These are phyloP conservation scores for Eimeria necatrix DNA, from an alignment of 169 alveolate species.

Conservation along the genomic window DNA sequence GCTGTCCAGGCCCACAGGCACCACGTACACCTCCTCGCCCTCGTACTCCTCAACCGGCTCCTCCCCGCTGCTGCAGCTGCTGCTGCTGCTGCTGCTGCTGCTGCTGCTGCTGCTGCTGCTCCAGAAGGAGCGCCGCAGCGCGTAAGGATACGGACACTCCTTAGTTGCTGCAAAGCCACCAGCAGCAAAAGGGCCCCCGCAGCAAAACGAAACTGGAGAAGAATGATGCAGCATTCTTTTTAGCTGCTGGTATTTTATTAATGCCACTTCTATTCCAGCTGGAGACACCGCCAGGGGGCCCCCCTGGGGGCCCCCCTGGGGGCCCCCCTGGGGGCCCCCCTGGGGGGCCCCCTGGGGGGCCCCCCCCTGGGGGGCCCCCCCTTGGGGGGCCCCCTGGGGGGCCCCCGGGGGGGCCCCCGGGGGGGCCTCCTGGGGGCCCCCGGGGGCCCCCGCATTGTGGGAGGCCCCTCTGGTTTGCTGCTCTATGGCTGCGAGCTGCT, in stretches of 20 bases:
- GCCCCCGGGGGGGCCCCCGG: too few species aligned
- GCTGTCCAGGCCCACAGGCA: not conserved
- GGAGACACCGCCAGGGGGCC: conserved; percentile 9
- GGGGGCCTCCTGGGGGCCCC: not conserved
- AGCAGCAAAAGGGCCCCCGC: conserved; percentile 25
- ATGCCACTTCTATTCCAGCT: conserved; percentile 8
- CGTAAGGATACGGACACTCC: not conserved
- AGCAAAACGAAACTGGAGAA: conserved; percentile 33
- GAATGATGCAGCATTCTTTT: conserved; percentile 1
- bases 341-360: too few species aligned
- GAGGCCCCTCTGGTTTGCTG: not conserved
- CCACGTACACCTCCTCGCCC: not conserved
- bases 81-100: not conserved
- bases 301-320: too few species aligned
- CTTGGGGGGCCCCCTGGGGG: too few species aligned
- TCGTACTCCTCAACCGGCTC: not conserved
- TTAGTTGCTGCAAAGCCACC: not conserved
- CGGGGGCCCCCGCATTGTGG: not conserved
- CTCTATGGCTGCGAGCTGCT: not conserved
- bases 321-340: too few species aligned
- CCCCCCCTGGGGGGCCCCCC: too few species aligned
- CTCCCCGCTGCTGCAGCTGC: not conserved
- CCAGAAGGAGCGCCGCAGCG: not conserved
- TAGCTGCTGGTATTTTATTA: conserved; percentile 2
- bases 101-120: not conserved